Conservation (phyloP, 345 rosid genomes). For the Camelina neglecta region DNA sequence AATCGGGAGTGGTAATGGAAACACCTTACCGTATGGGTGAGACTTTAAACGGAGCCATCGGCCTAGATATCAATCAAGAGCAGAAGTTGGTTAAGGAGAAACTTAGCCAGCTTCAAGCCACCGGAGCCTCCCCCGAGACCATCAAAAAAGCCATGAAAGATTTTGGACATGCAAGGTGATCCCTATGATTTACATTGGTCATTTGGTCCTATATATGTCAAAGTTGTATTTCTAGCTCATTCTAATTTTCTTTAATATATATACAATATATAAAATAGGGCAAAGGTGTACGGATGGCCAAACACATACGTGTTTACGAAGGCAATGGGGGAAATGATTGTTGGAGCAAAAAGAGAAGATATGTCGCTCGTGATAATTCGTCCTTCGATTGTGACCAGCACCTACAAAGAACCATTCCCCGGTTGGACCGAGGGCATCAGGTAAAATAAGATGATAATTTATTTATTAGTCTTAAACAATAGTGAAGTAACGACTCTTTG, state of each 20-base stretch:
- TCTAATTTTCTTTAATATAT: neutral
- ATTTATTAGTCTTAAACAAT: neutral
- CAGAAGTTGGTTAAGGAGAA: constrained; percentile 51
- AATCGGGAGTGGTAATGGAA: constrained; percentile 58
- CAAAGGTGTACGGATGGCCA: constrained; percentile 55
- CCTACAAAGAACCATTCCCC: constrained; percentile 60
- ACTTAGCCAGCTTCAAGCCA: constrained; percentile 48
- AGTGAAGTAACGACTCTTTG: neutral
- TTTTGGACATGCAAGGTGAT: constrained; percentile 62
- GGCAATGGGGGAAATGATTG: constrained; percentile 63
- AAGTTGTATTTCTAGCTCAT: neutral
- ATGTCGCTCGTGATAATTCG: constrained; percentile 51
- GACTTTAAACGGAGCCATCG: constrained; percentile 54
- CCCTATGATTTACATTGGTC: neutral
- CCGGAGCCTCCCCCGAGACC: constrained; percentile 47
- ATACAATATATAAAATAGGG: constrained; percentile 31
- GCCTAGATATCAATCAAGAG: constrained; percentile 62
- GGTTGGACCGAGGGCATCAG: constrained; percentile 64
- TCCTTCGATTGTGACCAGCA: constrained; percentile 56
- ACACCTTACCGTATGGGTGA: constrained; percentile 56
- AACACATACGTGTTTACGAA: constrained; percentile 57
- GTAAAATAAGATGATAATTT: constrained; percentile 21
- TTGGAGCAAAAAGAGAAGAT: constrained; percentile 46
- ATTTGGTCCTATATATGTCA: too few relatives aligned
- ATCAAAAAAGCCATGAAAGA: constrained; percentile 62